Evolutionary conservation across 148 eudicot species (phyloP).

Genomic region (Simmondsia chinensis): DNA sequence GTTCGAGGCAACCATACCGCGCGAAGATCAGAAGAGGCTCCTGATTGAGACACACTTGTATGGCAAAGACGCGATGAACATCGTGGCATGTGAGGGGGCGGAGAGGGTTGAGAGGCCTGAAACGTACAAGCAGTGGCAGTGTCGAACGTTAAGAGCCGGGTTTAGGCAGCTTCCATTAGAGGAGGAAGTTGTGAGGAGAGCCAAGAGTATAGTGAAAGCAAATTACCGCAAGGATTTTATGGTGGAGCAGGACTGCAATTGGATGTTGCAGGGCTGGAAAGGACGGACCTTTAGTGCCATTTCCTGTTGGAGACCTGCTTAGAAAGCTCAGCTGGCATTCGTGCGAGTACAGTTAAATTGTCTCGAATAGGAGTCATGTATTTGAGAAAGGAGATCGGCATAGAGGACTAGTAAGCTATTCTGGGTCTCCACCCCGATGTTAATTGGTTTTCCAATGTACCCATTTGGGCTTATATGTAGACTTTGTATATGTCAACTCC

Average conservation of each 20-base stretch:
- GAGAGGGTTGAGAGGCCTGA: conserved; percentile 61
- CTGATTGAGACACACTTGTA: conserved; percentile 41
- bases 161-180: conserved; percentile 29
- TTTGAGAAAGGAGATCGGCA: no score
- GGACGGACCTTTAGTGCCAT: conserved; percentile 47
- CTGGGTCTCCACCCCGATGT: no score
- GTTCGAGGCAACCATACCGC: conserved; percentile 41
- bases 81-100: conserved; percentile 53
- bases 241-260: conserved; percentile 37
- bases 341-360: no score
- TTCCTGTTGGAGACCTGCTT: conserved; percentile 49
- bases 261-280: conserved; percentile 82
- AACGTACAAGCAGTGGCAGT: conserved; percentile 65
- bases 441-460: no score
- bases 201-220: conserved; percentile 26
- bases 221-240: conserved; percentile 45
- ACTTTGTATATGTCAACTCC: no score
- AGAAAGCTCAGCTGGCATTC: no score
- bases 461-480: no score
- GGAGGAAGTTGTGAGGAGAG: conserved; percentile 20
- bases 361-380: no score
- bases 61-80: conserved; percentile 40
- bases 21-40: conserved; percentile 39
- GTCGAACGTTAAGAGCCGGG: conserved; percentile 37
- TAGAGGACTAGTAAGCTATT: no score